Base-by-base conservation (phyloP, 805 yeast genomes). In the Komagataella ulmi region DNA sequence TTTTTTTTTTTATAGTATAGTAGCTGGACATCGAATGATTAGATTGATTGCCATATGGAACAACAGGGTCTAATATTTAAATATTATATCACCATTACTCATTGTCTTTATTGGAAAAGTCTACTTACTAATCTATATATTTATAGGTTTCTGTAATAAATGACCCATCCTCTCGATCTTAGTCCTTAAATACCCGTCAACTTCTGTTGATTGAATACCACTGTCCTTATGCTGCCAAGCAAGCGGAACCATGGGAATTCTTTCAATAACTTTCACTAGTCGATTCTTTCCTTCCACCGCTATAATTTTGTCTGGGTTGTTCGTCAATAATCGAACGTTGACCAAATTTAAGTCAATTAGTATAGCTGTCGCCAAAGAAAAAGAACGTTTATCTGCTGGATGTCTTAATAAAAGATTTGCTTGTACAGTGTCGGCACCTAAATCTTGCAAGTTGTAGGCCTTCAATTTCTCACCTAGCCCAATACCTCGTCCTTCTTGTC, bases 401-500 rank as follows among this genome's bases (percentile, higher is more conserved):
- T 93, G 99, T 59, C 96, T 79, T 56, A 93, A 74, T 70, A 93
- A 65, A 53, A 93, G 70, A 66, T 93, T 93, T 7, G 99, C 99
- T 65, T 90, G 95, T 3, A 93, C 98, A 0, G 99, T 93, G 65
- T 93, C 99, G 6, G 98, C 98, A 6, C 99, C 99, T 53, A 93
- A 72, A 68, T 93, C 99, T 71, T 93, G 99, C 57, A 93, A 72
- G 64, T 93, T 93, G 67, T 93, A 93, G 2, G 98, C 98, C 68
- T 93, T 93, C 57, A 93, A 75, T 67, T 93, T 93, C 64, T 93
- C 99, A 30, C 97, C 96, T n/a, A 93, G 73, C 6, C 99, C 99
- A 54, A 93, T 93, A 17, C 99, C 99, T 54, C 99, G 81, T 51
- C 99, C 99, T 67, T 93, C 99, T 68, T 93, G 99, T 61, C 99